Evolutionary conservation across 2,329 filamentous ascomycete species (phyloP).

Genomic region (Colletotrichum abscissum): DNA sequence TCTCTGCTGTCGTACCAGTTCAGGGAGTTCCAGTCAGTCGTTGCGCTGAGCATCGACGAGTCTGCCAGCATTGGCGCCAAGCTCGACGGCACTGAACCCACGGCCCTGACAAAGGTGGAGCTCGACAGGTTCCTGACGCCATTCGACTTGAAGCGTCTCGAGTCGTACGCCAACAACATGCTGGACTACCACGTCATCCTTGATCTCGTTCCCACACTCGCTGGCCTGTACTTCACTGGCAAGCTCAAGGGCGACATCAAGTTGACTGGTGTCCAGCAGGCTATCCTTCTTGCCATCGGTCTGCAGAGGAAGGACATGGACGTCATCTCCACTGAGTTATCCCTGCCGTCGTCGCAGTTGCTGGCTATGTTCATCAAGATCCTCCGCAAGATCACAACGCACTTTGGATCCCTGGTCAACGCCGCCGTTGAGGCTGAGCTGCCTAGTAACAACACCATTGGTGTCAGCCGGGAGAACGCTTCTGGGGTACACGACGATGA

Average conservation of each 20-base stretch:
- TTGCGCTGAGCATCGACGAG: slow-evolving; percentile 89
- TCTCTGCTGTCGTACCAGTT: slow-evolving; percentile 93
- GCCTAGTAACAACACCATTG: slow-evolving; percentile 67
- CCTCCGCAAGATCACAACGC: slow-evolving; percentile 83
- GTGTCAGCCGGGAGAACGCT: slow-evolving; percentile 69
- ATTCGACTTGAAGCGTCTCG: slow-evolving; percentile 93
- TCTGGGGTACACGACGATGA: slow-evolving; percentile 77
- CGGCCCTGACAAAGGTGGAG: slow-evolving; percentile 76
- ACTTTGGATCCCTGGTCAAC: slow-evolving; percentile 81
- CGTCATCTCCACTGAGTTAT: slow-evolving; percentile 81
- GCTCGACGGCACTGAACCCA: slow-evolving; percentile 63
- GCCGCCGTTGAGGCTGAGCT: slow-evolving; percentile 77
- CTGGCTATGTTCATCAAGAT: slow-evolving; percentile 99
- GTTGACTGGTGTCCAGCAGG: slow-evolving; percentile 85
- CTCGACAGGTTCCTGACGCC: slow-evolving; percentile 85
- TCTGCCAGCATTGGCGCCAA: slow-evolving; percentile 80
- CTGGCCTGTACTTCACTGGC: slow-evolving; percentile 86
- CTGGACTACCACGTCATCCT: slow-evolving; percentile 98
- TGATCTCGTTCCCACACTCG: slow-evolving; percentile 87
- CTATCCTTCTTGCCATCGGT: slow-evolving; percentile 89
- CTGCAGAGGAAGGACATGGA: slow-evolving; percentile 91
- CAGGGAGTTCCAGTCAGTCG: slow-evolving; percentile 79
- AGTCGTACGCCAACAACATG: slow-evolving; percentile 96
- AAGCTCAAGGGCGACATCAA: slow-evolving; percentile 75
- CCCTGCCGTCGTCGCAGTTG: slow-evolving; percentile 79